Evolutionary conservation across 805 yeast species (phyloP).

Genomic region (Candida schatavii): DNA sequence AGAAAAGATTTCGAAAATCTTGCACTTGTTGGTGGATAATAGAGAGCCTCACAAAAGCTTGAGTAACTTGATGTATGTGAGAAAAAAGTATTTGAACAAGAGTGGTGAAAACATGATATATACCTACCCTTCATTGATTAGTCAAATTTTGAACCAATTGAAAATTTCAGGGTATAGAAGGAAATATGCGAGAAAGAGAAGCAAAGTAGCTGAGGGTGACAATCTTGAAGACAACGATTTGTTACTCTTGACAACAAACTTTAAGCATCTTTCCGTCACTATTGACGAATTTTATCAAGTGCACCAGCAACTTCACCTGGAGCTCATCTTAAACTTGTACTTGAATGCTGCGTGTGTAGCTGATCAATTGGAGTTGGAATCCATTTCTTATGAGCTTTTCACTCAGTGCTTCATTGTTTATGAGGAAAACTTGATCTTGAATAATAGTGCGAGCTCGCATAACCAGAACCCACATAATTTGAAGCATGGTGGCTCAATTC

Average conservation of each 20-base stretch:
- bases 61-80: constrained; percentile 31
- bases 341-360: constrained; percentile 72
- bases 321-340: constrained; percentile 47
- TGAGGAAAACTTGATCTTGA: constrained; percentile 52
- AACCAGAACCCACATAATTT: constrained; percentile 34
- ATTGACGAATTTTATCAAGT: constrained; percentile 61
- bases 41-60: constrained; percentile 38
- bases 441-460: constrained; percentile 10
- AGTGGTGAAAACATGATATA: constrained; percentile 57
- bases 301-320: constrained; percentile 30
- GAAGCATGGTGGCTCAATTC: constrained; percentile 42
- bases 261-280: constrained; percentile 70
- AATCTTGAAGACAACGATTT: constrained; percentile 15
- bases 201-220: constrained; percentile 21
- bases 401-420: constrained; percentile 84
- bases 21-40: constrained; percentile 53
- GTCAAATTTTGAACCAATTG: constrained; percentile 57
- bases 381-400: constrained; percentile 81
- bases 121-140: constrained; percentile 76
- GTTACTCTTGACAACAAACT: constrained; percentile 47
- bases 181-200: constrained; percentile 27
- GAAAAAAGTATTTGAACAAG: constrained; percentile 46
- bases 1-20: constrained; percentile 64
- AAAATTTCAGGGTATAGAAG: constrained; percentile 39
- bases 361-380: constrained; percentile 69